These are phyloP conservation scores for Tuber umbilicatum DNA, from an alignment of 495 filamentous ascomycete species.

Conservation along the genomic window DNA sequence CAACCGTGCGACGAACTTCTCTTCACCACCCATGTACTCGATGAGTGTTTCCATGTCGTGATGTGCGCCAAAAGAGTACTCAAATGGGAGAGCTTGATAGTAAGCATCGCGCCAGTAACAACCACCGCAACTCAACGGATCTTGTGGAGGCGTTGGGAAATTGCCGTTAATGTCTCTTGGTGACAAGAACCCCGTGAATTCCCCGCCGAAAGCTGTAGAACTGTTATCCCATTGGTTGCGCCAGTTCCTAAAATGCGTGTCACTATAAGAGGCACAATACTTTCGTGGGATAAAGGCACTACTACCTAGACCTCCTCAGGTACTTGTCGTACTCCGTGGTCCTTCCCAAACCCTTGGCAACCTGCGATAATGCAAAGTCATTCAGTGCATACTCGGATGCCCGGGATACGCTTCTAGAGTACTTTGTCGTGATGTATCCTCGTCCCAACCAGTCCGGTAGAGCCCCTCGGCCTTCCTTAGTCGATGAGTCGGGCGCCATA, in stretches of 20 bases:
- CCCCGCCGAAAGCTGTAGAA: conserved; percentile 47
- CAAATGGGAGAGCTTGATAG: conserved; percentile 63
- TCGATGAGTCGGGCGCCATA: conserved; percentile 56
- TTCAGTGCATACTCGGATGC: conserved; percentile 65
- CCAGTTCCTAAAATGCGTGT: conserved; percentile 51
- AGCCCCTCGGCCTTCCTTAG: conserved; percentile 64
- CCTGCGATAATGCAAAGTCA: conserved; percentile 60
- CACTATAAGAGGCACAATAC: not conserved
- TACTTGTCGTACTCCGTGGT: conserved; percentile 54
- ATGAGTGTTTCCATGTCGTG: conserved; percentile 62
- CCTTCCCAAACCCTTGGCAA: conserved; percentile 54
- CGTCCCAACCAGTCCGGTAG: conserved; percentile 60
- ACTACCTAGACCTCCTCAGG: conserved; percentile 50
- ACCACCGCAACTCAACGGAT: conserved; percentile 57
- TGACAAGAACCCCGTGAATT: conserved; percentile 59
- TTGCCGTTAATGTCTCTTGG: conserved; percentile 52
- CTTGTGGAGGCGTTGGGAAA: conserved; percentile 51
- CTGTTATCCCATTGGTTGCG: conserved; percentile 63
- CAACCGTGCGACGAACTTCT: conserved; percentile 56
- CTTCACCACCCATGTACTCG: conserved; percentile 52
- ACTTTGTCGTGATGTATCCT: conserved; percentile 61
- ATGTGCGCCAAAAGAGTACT: conserved; percentile 62
- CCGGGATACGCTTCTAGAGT: conserved; percentile 56
- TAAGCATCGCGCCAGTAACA: conserved; percentile 60
- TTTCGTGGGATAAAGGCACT: not conserved